Percentiles rank a stretch among this genome's conserved stretches.
phyloP scores from a whole-genome alignment of 352 stramenopile genomes.

The Elongisporangium prolatum region DNA sequence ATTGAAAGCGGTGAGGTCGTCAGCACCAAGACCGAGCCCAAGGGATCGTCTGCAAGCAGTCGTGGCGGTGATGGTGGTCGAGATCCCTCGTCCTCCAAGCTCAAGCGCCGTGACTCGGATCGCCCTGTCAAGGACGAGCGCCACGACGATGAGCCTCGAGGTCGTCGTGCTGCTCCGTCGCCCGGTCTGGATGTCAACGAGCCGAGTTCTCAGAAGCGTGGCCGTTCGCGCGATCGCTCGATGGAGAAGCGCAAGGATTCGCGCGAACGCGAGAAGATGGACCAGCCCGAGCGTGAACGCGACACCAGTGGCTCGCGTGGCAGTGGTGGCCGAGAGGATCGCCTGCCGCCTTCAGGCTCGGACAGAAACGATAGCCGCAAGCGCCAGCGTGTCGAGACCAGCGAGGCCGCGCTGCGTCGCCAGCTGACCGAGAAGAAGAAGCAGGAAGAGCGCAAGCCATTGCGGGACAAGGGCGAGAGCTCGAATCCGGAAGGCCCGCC shows the following conservation, averaged over 20 bases:
- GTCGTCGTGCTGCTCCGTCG: constrained; percentile 23
- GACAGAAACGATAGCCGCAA: constrained; percentile 33
- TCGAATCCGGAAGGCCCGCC: constrained; percentile 2
- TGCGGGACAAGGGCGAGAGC: constrained; percentile 8
- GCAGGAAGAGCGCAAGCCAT: constrained; percentile 19
- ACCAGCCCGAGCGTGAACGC: constrained; percentile 18
- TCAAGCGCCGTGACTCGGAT: constrained; percentile 22
- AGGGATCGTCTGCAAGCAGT: constrained; percentile 14
- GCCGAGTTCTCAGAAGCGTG: constrained; percentile 16
- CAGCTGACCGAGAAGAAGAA: constrained; percentile 72
- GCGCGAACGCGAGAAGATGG: not conserved
- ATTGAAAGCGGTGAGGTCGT: constrained; percentile 54
- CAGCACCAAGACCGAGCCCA: constrained; percentile 12
- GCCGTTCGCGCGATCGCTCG: constrained; percentile 15
- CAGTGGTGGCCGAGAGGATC: not conserved
- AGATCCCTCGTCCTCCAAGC: constrained; percentile 3
- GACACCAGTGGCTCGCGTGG: constrained; percentile 15
- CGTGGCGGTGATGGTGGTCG: constrained; percentile 6
- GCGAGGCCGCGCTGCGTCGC: constrained; percentile 59
- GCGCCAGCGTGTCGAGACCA: constrained; percentile 48
- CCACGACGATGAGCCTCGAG: constrained; percentile 24
- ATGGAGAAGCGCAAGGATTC: not conserved
- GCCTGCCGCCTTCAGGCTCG: not conserved
- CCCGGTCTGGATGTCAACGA: constrained; percentile 6
- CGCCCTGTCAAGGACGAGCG: constrained; percentile 9